Base-by-base conservation (phyloP, 2,329 filamentous ascomycete species). In the Xylariaceae sp. region DNA sequence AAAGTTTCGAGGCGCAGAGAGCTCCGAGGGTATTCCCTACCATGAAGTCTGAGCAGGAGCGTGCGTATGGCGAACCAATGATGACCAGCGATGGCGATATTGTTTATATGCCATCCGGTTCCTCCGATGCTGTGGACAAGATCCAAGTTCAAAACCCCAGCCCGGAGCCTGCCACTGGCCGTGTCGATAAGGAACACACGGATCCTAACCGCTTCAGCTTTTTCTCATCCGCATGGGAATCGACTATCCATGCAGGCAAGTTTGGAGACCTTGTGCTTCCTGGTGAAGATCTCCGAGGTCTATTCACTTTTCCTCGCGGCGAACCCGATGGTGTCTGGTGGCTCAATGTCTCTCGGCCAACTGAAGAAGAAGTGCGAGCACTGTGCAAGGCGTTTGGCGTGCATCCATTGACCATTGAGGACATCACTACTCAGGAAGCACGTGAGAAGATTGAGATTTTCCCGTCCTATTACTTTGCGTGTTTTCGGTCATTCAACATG, bases 401-500 rank as follows among this genome's bases (percentile, higher is more conserved):
- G 57, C 94, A 99, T 75, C 93, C 93, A 39, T 79, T 99, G 73
- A 99, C 94, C 0, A 90, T 93, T 45, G 94, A 99, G 75, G 94
- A 99, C 78, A 97, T 99, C 66, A 88, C 88, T 61, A 96, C 90
- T 0, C 92, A 97, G 72, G 94, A 99, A 76, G 89, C 92, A 9
- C 92, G 94, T 49, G 94, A 99, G 77, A 99, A 99, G 79, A 96
- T 99, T 58, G 94, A 99, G 75, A 82, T 99, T 23, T 99, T 99
- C 77, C 89, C 90, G 23, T 91, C 92, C 48, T 99, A 99, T 78
- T 99, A 99, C 76, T 97, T 99, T 73, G 90, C 96, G 54, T 96
- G 90, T 73, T 99, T 97, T 82, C 87, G 93, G 56, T 96, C 92
- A 1, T 99, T 97, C 78, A 89, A 85, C 67, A 77, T 83, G 8